Base-by-base conservation (phyloP, 2,329 filamentous ascomycete species). In the Trichoderma endophyticum region DNA sequence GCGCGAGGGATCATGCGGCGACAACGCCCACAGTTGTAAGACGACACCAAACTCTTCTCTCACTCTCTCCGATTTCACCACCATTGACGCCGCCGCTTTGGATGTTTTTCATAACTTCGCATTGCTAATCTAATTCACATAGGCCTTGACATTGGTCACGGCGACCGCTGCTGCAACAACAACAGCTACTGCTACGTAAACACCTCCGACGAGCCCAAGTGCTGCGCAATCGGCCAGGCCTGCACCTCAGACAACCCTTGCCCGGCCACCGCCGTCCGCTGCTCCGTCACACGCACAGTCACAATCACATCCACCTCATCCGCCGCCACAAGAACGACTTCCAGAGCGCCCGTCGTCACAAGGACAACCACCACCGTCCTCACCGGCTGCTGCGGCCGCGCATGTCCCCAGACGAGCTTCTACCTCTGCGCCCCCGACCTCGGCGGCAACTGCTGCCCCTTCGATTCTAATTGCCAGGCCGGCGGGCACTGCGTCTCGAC, bases 371-470 rank as follows among this genome's bases (percentile, higher is more conserved):
- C 77, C 9, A 75, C 77, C 15, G 74, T 75, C 15, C 73, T 74
- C 32, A 63, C 73, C 4, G 80, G 81, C 24, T 86, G 85, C 75
- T 84, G 84, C 75, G 73, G 76, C 36, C 82, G 84, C 1, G 73
- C 74, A 1, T 86, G 85, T 66, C 81, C 82, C 12, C 75, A 73
- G 59, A 82, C 82, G 28, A 83, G 81, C 74, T 76, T 80, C 62
- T 88, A 84, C 74, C 80, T 80, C 28, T 89, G 87, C 75, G 79
- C 85, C 21, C 39, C 72, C 9, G 75, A 71, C 2, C 81, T 85
- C 32, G 86, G 87, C 71, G 83, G 83, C 21, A 81, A 82, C 64
- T 89, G 88, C 79, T 89, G 88, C 75, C 68, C 75, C 9, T 86
- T 83, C 74, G 84, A 82, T 54, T 79, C 78, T 21, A 77, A 80